Evolutionary conservation across 371 early-diverging fungal genomes (phyloP), one percentile per base, ranked within the genome.

Genomic region (Funneliformis caledonium): DNA sequence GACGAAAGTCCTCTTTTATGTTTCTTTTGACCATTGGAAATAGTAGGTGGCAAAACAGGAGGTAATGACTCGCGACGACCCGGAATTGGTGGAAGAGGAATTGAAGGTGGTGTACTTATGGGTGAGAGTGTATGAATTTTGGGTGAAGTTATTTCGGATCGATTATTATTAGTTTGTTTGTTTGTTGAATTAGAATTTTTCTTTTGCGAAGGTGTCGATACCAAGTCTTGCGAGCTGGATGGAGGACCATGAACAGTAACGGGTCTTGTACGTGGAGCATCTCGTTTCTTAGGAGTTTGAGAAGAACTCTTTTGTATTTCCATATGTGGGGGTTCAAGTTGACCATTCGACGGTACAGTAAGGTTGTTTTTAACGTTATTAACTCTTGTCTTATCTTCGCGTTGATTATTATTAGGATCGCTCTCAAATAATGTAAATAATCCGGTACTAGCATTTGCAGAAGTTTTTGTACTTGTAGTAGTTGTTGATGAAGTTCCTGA

Each of bases 171-270:
- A 56, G 64, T 7, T 64, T 43, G 10, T 47, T 73, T 37, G 14
- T 45, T 56, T 3, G 16, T 74, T 37, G 75, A 50, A 16, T 10
- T 45, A 33, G 31, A 16, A 33, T 74, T 48, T 42, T 50, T 2
- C 19, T 48, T 45, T 26, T 37, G 37, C 37, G 37, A 37, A 37
- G 45, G 26, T 50, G 31, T 16, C 31, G 72, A 72, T n/a, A 72
- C 19, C 62, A 76, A 76, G 26, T 76, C 45, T 52, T 52, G 42
- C 3, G 50, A 50, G 9, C 70, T 31, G 11, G 72, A 69, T 60
- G 60, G 60, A 37, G 61, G 69, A 43, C 70, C 80, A 72, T 80
- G 72, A 37, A 80, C 72, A 33, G 80, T 80, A 19, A 80, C 72
- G 11, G 80, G 80, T 72, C 80, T 80, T 52, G 80, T 56, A 43